Base-by-base conservation (phyloP, 2,329 filamentous ascomycete species). In the Diaporthe australafricana region DNA sequence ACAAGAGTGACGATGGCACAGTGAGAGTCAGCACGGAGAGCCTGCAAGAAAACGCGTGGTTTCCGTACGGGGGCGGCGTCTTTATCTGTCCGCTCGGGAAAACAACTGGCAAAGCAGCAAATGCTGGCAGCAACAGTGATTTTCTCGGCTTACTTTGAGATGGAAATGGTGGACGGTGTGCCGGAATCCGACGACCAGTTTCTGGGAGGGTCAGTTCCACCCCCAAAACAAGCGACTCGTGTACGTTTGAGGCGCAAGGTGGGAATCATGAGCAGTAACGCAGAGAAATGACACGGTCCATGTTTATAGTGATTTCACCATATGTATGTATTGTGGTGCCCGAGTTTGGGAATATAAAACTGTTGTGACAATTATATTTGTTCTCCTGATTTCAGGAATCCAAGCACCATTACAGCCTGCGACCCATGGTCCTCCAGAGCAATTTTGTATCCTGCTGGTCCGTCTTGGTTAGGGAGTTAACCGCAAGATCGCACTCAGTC, bases 401-500 rank as follows among this genome's bases (percentile, higher is more conserved):
- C n/a, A n/a, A n/a, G n/a, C n/a, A n/a, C n/a, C n/a, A n/a, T n/a
- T n/a, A n/a, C n/a, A n/a, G n/a, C n/a, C n/a, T n/a, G n/a, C n/a
- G n/a, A n/a, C n/a, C n/a, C n/a, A n/a, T n/a, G n/a, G n/a, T n/a
- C n/a, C n/a, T n/a, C n/a, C n/a, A n/a, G n/a, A n/a, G n/a, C n/a
- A n/a, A n/a, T n/a, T n/a, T n/a, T n/a, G n/a, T n/a, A n/a, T n/a
- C n/a, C n/a, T n/a, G n/a, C n/a, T n/a, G n/a, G n/a, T n/a, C n/a
- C n/a, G n/a, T n/a, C n/a, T n/a, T n/a, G n/a, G n/a, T n/a, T n/a
- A n/a, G n/a, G n/a, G n/a, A n/a, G n/a, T n/a, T n/a, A n/a, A n/a
- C n/a, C n/a, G n/a, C n/a, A n/a, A 60, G 56, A 60, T 42, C 22
- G 16, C 32, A 55, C 20, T 55, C 52, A 35, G n/a, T 30, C 17